Conservation (phyloP, 805 yeast species). For the Dipodascopsis uninucleata region DNA sequence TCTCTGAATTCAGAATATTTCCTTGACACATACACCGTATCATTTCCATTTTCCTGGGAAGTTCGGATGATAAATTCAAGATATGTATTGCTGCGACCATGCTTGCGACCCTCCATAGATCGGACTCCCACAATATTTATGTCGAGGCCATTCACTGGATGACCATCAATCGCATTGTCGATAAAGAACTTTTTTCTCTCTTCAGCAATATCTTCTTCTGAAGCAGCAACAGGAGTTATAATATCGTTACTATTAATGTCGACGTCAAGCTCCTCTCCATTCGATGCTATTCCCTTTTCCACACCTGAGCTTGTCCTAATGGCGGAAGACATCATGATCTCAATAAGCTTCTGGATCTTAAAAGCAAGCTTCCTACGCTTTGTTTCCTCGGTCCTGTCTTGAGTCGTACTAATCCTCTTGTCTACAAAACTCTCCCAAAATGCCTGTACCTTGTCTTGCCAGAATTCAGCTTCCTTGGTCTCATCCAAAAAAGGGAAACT, state of each 20-base stretch:
- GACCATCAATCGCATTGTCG: constrained; percentile 32
- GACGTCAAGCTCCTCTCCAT: too few species aligned
- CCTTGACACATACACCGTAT: constrained; percentile 50
- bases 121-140: constrained; percentile 69
- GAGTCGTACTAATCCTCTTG: constrained; percentile 65
- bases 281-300: constrained; percentile 26
- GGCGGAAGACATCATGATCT: constrained; percentile 72
- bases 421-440: constrained; percentile 75
- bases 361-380: constrained; percentile 61
- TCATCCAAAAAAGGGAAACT: constrained; percentile 71
- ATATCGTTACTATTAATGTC: constrained; percentile 8
- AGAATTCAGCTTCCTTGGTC: constrained; percentile 56
- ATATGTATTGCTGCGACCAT: constrained; percentile 16
- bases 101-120: constrained; percentile 22
- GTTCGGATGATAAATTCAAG: constrained; percentile 50
- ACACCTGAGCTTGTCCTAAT: constrained; percentile 47
- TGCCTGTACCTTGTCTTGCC: constrained; percentile 76
- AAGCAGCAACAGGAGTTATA: neutral
- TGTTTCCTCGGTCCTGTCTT: constrained; percentile 71
- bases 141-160: constrained; percentile 51
- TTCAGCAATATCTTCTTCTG: constrained; percentile 33
- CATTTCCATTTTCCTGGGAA: constrained; percentile 35
- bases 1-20: constrained; percentile 65
- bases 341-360: constrained; percentile 58
- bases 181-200: constrained; percentile 25